Conservation (phyloP, 139 green algal species). For the Volvox reticuliferus region DNA sequence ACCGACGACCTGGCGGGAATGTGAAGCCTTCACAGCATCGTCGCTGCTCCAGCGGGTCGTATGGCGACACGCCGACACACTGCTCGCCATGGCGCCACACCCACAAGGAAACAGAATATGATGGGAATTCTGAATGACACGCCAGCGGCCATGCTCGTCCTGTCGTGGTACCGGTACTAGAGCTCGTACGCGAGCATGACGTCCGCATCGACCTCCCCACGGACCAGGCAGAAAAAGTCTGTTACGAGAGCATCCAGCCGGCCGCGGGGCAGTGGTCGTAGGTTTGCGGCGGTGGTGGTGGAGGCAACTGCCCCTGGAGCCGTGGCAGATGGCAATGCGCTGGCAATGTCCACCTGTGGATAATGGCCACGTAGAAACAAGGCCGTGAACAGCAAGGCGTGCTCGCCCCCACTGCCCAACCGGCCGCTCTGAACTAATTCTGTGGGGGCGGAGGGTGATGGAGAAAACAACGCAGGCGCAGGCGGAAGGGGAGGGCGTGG, state of each 20-base stretch:
- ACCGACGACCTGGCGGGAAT: too few species aligned
- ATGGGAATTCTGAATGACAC: too few species aligned
- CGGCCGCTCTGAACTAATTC: conserved; percentile 36
- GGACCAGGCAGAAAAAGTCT: conserved; percentile 75
- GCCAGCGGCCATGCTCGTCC: too few species aligned
- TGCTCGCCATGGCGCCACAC: too few species aligned
- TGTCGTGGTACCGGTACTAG: conserved; percentile 35
- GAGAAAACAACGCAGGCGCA: background rate
- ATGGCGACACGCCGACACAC: too few species aligned
- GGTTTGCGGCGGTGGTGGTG: background rate
- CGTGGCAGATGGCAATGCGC: background rate
- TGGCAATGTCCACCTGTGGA: conserved; percentile 27
- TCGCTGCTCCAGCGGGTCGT: too few species aligned
- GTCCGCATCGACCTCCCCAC: conserved; percentile 73
- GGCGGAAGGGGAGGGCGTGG: background rate
- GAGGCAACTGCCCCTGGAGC: background rate
- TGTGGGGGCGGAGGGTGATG: background rate
- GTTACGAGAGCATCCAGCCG: conserved; percentile 75
- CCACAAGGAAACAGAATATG: too few species aligned
- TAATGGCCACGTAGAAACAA: conserved; percentile 42
- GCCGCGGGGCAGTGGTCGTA: conserved; percentile 52
- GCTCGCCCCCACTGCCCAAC: conserved; percentile 23
- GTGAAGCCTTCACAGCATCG: too few species aligned
- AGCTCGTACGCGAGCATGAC: conserved; percentile 84
- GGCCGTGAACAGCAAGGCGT: conserved; percentile 45